Evolutionary conservation across 2,329 filamentous ascomycete species (phyloP).

Genomic region (Sphaerostilbella broomeana): DNA sequence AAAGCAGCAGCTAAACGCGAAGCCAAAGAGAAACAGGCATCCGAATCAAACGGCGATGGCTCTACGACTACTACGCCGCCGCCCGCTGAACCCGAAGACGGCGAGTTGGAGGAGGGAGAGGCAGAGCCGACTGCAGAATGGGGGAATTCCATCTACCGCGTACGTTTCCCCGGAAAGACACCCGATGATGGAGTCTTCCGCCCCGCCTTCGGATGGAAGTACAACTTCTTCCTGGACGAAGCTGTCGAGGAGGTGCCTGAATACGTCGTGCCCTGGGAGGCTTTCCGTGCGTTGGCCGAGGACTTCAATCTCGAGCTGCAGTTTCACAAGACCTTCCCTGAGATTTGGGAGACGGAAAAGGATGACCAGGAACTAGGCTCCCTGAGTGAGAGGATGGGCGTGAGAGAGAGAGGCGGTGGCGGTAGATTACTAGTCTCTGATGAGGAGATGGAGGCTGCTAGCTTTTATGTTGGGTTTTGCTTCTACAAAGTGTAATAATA

Average conservation of each 20-base stretch:
- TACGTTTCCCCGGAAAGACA: conserved; percentile 78
- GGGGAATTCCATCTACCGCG: conserved; percentile 89
- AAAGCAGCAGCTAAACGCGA: conserved; percentile 34
- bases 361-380: conserved; percentile 74
- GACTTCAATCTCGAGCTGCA: conserved; percentile 95
- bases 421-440: conserved; percentile 64
- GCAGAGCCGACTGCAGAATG: conserved; percentile 65
- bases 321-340: conserved; percentile 83
- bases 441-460: conserved; percentile 87
- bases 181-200: conserved; percentile 85
- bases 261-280: conserved; percentile 97
- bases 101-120: conserved; percentile 54
- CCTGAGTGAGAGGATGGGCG: conserved; percentile 92
- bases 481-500: conserved; percentile 78
- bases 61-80: conserved; percentile 21
- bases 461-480: conserved; percentile 90
- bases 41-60: conserved; percentile 15
- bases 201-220: conserved; percentile 95
- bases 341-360: conserved; percentile 90
- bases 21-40: conserved; percentile 21
- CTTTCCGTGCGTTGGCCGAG: conserved; percentile 89
- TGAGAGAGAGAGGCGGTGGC: conserved; percentile 64
- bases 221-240: conserved; percentile 92
- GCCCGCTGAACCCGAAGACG: conserved; percentile 31
- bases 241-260: conserved; percentile 94